phyloP scores from a whole-genome alignment of 129 eudicot genomes.

The Saussurea involucrata region DNA sequence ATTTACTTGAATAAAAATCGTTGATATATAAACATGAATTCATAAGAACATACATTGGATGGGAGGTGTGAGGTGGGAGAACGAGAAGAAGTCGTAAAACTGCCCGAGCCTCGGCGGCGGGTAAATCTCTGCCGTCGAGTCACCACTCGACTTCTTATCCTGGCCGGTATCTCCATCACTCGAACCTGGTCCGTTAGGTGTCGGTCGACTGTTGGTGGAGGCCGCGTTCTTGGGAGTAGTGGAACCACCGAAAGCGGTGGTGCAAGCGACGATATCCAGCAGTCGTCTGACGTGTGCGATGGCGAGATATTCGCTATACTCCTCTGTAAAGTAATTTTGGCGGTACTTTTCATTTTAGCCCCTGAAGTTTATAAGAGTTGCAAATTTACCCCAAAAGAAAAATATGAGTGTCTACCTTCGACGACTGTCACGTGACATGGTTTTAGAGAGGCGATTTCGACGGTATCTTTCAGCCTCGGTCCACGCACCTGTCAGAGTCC shows the following conservation, averaged over 20 bases:
- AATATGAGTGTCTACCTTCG: constrained; percentile 47
- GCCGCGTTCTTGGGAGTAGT: constrained; percentile 41
- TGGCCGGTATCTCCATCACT: constrained; percentile 40
- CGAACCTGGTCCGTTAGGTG: constrained; percentile 34
- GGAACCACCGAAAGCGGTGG: constrained; percentile 66
- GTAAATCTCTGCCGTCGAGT: constrained; percentile 54
- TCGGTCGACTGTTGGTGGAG: constrained; percentile 26
- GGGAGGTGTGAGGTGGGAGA: constrained; percentile 86
- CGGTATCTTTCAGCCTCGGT: constrained; percentile 61
- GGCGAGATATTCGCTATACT: constrained; percentile 65
- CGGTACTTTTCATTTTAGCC: background rate
- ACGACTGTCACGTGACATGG: constrained; percentile 70
- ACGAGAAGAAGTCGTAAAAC: constrained; percentile 97
- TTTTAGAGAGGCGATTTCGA: constrained; percentile 66
- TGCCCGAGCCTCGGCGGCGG: constrained; percentile 95
- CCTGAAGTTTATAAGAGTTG: constrained; percentile 10
- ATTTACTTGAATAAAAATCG: background rate
- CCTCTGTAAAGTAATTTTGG: constrained; percentile 45
- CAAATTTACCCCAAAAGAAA: background rate
- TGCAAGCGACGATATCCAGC: constrained; percentile 89
- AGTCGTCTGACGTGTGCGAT: constrained; percentile 87
- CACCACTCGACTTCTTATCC: constrained; percentile 65
- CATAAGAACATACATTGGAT: constrained; percentile 63
- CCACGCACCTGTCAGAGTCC: constrained; percentile 67
- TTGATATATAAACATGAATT: background rate